Conservation (phyloP, 441 rosid genomes). For the Gossypium gossypioides region DNA sequence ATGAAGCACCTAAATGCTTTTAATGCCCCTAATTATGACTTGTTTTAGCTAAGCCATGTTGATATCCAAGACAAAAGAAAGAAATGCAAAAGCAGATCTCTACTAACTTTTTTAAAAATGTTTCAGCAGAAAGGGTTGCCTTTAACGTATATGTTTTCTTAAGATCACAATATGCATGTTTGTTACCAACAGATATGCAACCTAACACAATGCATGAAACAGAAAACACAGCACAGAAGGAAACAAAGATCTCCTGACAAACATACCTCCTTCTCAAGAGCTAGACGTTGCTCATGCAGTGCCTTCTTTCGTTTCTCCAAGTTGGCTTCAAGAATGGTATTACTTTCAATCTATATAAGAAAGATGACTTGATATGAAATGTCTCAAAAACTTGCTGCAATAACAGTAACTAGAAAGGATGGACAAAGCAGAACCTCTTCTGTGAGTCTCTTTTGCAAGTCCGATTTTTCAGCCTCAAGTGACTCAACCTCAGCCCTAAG, state of each 20-base stretch:
- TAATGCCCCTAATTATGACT: background rate
- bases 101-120: background rate
- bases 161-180: constrained; percentile 1
- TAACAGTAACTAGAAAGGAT: constrained; percentile 10
- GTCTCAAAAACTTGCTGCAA: constrained; percentile 7
- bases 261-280: constrained; percentile 74
- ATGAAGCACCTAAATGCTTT: background rate
- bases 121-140: background rate
- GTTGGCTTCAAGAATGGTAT: constrained; percentile 48
- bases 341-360: constrained; percentile 48
- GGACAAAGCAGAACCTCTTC: constrained; percentile 48
- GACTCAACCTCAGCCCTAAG: constrained; percentile 57
- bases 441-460: constrained; percentile 51
- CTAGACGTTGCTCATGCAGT: constrained; percentile 57
- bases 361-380: constrained; percentile 7
- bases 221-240: background rate
- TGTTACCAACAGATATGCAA: background rate
- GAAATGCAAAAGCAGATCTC: constrained; percentile 4
- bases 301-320: constrained; percentile 58
- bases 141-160: background rate
- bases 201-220: background rate
- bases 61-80: background rate
- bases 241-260: background rate
- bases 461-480: constrained; percentile 58
- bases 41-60: background rate